Evolutionary conservation across 2,329 filamentous ascomycete species (phyloP).

Genomic region (Talaromyces sp.): DNA sequence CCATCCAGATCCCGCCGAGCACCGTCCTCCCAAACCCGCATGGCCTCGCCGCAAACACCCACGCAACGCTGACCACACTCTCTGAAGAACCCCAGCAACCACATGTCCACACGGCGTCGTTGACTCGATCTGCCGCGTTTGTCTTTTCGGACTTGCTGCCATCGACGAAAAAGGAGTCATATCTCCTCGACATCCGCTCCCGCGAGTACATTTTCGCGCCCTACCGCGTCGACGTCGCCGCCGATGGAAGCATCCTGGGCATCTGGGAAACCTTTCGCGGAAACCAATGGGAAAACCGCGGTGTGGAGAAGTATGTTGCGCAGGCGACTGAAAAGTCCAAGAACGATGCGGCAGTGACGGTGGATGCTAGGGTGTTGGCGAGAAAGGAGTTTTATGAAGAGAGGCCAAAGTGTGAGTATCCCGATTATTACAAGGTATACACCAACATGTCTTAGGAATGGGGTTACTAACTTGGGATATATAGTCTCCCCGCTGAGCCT

Average conservation of each 20-base stretch:
- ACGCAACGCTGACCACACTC: constrained; percentile 48
- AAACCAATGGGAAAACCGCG: constrained; percentile 85
- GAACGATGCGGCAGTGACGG: constrained; percentile 31
- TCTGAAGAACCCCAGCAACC: constrained; percentile 34
- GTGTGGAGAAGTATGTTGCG: constrained; percentile 46
- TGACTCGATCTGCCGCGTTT: constrained; percentile 67
- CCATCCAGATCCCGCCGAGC: constrained; percentile 33
- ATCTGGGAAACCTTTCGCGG: constrained; percentile 84
- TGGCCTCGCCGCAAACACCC: constrained; percentile 40
- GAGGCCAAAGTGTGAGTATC: constrained; percentile 67
- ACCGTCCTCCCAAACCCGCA: constrained; percentile 40
- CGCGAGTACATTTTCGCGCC: constrained; percentile 71
- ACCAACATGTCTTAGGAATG: no score
- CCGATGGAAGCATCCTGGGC: constrained; percentile 48
- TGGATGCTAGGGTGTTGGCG: constrained; percentile 60
- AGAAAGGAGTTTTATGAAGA: constrained; percentile 73
- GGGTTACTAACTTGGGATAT: not conserved
- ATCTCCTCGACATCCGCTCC: constrained; percentile 77
- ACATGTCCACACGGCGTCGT: constrained; percentile 54
- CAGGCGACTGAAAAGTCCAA: constrained; percentile 21
- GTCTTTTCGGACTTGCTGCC: constrained; percentile 59
- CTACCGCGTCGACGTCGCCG: constrained; percentile 65
- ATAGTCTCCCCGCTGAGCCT: constrained; percentile 74
- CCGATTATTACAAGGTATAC: not conserved
- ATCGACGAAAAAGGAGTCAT: constrained; percentile 53